A percentile compares a stretch with the other conserved stretches of the same genome.
Evolutionary conservation across 2,329 filamentous ascomycete species (phyloP).

Genomic region (Hymenoscyphus scutula): DNA sequence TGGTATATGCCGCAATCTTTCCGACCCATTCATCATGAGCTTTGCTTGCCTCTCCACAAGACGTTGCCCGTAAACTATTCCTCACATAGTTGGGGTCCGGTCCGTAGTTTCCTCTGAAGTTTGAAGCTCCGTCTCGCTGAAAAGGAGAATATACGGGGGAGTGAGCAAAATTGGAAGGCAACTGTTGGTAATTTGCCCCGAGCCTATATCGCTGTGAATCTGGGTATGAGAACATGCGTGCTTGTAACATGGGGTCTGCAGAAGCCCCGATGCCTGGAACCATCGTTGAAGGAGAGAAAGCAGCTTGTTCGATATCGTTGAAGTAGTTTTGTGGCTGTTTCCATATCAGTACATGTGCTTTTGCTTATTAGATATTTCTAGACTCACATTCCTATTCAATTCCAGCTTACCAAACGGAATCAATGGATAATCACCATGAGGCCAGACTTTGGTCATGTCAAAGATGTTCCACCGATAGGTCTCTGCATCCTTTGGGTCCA

Average conservation of each 20-base stretch:
- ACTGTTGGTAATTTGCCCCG: slow-evolving; percentile 56
- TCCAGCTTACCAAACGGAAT: slow-evolving; percentile 49
- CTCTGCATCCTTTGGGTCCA: slow-evolving; percentile 50
- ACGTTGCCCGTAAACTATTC: slow-evolving; percentile 10
- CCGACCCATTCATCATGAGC: slow-evolving; percentile 36
- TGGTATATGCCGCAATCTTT: slow-evolving; percentile 15
- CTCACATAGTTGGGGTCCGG: slow-evolving; percentile 43
- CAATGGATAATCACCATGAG: slow-evolving; percentile 49
- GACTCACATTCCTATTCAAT: slow-evolving; percentile 47
- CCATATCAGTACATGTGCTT: slow-evolving; percentile 14
- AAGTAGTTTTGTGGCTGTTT: slow-evolving; percentile 60
- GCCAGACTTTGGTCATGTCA: slow-evolving; percentile 56
- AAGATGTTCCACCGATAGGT: slow-evolving; percentile 50
- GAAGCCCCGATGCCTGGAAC: slow-evolving; percentile 62
- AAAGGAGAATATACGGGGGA: slow-evolving; percentile 35
- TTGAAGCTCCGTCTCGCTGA: slow-evolving; percentile 41
- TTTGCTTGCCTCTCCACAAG: slow-evolving; percentile 12
- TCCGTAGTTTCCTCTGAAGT: slow-evolving; percentile 45
- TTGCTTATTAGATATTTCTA: not conserved
- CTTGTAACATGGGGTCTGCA: slow-evolving; percentile 57
- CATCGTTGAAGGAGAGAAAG: slow-evolving; percentile 63
- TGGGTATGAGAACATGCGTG: slow-evolving; percentile 53
- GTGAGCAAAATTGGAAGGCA: slow-evolving; percentile 17
- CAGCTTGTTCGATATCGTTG: slow-evolving; percentile 65
- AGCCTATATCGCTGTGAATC: slow-evolving; percentile 57